Conservation (phyloP, 164 flowering plant genomes). For the Echeveria elegans region DNA sequence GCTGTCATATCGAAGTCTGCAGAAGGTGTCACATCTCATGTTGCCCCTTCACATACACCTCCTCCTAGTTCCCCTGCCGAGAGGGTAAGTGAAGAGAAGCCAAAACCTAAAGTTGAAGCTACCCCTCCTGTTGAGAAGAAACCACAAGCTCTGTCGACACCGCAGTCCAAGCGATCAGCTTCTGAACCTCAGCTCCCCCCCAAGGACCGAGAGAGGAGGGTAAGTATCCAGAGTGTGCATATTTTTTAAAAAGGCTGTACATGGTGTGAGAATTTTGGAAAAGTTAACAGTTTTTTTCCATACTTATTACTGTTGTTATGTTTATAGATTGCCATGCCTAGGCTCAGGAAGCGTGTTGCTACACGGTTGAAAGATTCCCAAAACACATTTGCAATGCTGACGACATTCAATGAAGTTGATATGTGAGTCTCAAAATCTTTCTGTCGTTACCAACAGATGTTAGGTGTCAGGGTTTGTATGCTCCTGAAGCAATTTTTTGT, state of each 20-base stretch:
- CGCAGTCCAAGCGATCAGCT: constrained; percentile 45
- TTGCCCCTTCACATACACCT: constrained; percentile 52
- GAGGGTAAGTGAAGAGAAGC: constrained; percentile 26
- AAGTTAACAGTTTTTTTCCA: background rate
- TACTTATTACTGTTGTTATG: background rate
- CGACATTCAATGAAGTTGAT: constrained; percentile 75
- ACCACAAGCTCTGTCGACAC: constrained; percentile 42
- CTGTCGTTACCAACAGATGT: background rate
- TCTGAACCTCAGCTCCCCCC: constrained; percentile 93
- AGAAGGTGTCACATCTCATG: constrained; percentile 46
- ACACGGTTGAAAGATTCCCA: constrained; percentile 66
- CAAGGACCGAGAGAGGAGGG: constrained; percentile 93
- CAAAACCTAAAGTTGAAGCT: constrained; percentile 41
- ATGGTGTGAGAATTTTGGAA: background rate
- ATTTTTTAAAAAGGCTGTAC: background rate
- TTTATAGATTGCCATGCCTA: constrained; percentile 67
- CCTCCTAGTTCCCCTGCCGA: constrained; percentile 32
- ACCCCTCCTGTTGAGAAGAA: constrained; percentile 36
- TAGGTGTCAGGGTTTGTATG: background rate
- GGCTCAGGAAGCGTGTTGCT: constrained; percentile 64
- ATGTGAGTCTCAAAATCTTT: constrained; percentile 31
- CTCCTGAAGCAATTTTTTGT: background rate
- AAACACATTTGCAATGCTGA: constrained; percentile 64
- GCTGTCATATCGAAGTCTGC: constrained; percentile 80
- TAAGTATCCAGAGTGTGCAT: constrained; percentile 22